These are phyloP conservation scores for Mollisia scopiformis DNA, from an alignment of 2,329 filamentous ascomycete genomes.

Conservation along the genomic window DNA sequence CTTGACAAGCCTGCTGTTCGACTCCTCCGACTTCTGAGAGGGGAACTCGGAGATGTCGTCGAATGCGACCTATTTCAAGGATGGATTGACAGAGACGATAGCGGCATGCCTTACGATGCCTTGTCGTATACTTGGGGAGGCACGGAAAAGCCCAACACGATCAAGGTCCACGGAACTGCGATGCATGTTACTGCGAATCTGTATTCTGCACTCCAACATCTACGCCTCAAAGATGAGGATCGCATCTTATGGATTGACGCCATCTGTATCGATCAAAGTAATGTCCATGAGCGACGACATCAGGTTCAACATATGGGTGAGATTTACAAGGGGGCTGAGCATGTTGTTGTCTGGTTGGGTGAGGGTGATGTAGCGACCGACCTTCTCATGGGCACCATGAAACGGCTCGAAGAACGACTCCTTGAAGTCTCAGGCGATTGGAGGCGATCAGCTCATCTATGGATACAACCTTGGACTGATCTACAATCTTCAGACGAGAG, in stretches of 20 bases:
- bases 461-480: not conserved
- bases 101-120: constrained; percentile 13
- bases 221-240: constrained; percentile 10
- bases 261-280: constrained; percentile 16
- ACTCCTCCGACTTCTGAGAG: constrained; percentile 14
- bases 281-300: constrained; percentile 18
- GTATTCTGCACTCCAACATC: constrained; percentile 12
- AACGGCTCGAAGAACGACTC: not conserved
- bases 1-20: constrained; percentile 13
- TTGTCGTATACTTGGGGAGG: constrained; percentile 22
- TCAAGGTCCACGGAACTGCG: constrained; percentile 9
- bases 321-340: constrained; percentile 25
- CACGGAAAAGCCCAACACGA: not conserved
- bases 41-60: constrained; percentile 6
- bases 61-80: constrained; percentile 10
- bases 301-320: constrained; percentile 29
- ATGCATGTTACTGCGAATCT: constrained; percentile 15
- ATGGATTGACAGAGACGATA: constrained; percentile 6
- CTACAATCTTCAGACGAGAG: too few species aligned
- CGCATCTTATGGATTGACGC: not conserved
- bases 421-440: not conserved
- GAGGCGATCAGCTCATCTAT: not conserved
- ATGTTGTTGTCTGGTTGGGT: constrained; percentile 19
- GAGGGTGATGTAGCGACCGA: constrained; percentile 1
- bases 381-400: constrained; percentile 18